Evolutionary conservation across 2,329 filamentous ascomycete species (phyloP).

Genomic region (Seiridium cupressi): DNA sequence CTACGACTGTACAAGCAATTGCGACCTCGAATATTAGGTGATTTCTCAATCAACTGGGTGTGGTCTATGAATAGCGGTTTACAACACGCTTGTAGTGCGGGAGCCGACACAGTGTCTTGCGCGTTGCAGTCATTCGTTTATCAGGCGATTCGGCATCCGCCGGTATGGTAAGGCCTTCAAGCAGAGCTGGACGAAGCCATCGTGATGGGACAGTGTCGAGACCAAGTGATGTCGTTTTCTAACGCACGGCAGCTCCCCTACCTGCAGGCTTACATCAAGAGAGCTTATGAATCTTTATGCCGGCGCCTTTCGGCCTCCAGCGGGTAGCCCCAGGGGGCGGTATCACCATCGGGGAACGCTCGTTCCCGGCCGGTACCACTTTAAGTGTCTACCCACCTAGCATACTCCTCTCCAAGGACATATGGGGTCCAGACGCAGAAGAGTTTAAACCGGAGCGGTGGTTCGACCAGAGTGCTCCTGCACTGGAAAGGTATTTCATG

Average conservation of each 20-base stretch:
- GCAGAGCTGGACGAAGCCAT: not conserved
- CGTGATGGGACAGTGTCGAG: not conserved
- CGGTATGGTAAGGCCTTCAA: not conserved
- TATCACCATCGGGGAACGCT: constrained; percentile 20
- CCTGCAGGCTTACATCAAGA: constrained; percentile 8
- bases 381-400: constrained; percentile 15
- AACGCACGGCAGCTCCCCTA: not conserved
- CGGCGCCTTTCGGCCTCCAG: constrained; percentile 24
- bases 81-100: not conserved
- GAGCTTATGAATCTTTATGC: constrained; percentile 14
- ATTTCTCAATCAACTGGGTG: not conserved
- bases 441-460: constrained; percentile 1
- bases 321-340: constrained; percentile 23
- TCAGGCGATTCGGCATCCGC: not conserved
- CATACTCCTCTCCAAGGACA: constrained; percentile 6
- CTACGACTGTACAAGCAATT: not conserved
- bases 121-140: not conserved
- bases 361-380: constrained; percentile 25
- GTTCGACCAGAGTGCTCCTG: not conserved
- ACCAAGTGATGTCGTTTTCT: not conserved
- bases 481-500: not conserved
- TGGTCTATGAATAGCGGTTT: not conserved
- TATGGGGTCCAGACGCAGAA: constrained; percentile 5
- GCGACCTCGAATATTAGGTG: not conserved
- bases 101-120: not conserved